These are phyloP conservation scores for Ploettnerulaceae sp. DNA, from an alignment of 2,329 filamentous ascomycete species.

Conservation along the genomic window DNA sequence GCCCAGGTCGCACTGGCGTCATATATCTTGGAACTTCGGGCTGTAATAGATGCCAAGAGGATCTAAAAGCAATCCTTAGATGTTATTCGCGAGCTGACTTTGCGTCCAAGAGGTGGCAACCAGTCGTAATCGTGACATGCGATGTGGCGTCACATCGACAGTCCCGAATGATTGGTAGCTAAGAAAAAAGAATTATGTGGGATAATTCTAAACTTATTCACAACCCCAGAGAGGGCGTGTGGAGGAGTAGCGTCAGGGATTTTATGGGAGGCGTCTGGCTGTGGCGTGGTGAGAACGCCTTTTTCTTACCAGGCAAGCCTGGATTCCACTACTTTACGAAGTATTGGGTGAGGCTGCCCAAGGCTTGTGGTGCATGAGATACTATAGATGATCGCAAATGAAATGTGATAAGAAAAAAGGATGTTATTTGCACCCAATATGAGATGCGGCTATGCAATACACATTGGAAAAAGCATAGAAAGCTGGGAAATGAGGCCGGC, in stretches of 20 bases:
- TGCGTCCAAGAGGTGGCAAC: background rate
- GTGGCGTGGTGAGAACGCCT: conserved; percentile 9
- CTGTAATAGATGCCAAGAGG: background rate
- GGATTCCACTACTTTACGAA: too few relatives aligned
- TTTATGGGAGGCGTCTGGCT: background rate
- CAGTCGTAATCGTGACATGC: conserved; percentile 3
- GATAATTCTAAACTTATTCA: background rate
- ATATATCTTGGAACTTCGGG: conserved; percentile 1
- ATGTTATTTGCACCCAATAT: conserved; percentile 1
- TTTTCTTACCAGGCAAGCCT: too few relatives aligned
- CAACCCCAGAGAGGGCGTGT: conserved; percentile 1
- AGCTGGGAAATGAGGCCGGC: conserved; percentile 1
- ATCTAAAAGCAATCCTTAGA: background rate
- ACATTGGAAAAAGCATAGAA: background rate
- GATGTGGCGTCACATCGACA: background rate
- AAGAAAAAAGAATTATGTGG: background rate
- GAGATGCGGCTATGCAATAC: background rate
- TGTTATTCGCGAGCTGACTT: background rate
- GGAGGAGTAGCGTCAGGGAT: too few relatives aligned
- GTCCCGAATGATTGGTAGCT: background rate
- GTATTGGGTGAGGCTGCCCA: conserved; percentile 5
- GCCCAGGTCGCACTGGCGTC: background rate
- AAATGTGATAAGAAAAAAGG: background rate
- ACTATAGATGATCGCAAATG: background rate
- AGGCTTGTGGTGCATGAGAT: conserved; percentile 10